Evolutionary conservation across 2,329 filamentous ascomycete species (phyloP), one percentile per base, ranked within the genome.

Genomic region (Podosphaera xanthii): DNA sequence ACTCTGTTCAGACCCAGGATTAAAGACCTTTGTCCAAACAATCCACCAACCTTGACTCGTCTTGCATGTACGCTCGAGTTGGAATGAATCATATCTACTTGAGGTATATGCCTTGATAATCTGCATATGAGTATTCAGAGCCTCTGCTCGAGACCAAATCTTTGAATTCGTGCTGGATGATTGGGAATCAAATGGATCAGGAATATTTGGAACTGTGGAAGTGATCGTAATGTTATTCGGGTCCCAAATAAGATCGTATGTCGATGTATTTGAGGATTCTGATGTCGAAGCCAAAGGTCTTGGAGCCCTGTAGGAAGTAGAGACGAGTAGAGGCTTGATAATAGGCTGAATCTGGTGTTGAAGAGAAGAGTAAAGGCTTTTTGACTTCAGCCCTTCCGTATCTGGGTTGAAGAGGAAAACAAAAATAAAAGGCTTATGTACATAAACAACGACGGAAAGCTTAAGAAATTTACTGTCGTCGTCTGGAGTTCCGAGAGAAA

Each of bases 391-490:
- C 1, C 80, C 78, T 59, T 79, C 75, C 5, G 83, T 83, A 54
- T 75, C 74, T 49, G 77, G 72, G 55, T 77, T 71, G 69, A 91
- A 91, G 3, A 92, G 73, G 61, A 92, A 83, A 1, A 83, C 79
- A 68, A 86, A 90, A 55, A 91, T 78, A 70, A 91, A 91, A 0
- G 87, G 87, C 33, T 77, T 78, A 68, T 82, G 81, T 53, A 83
- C 78, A 67, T 89, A 90, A 57, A 89, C 77, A 5, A 89, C 77
- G 1, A 87, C 82, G 0, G 83, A 79, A 49, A 89, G 69, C 64
- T 77, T 79, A 60, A 75, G 73, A 1, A 73, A 72, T 65, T 78
- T 79, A n/a, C 52, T 35, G 8, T 12, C 22, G 67, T 76, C 78
- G 60, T 80, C 76, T 63, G 77, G 77, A 61, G 69, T 72, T 62